Evolutionary conservation across 140 eudicot genomes (phyloP).

Genomic region (Ambrosia hybrid): DNA sequence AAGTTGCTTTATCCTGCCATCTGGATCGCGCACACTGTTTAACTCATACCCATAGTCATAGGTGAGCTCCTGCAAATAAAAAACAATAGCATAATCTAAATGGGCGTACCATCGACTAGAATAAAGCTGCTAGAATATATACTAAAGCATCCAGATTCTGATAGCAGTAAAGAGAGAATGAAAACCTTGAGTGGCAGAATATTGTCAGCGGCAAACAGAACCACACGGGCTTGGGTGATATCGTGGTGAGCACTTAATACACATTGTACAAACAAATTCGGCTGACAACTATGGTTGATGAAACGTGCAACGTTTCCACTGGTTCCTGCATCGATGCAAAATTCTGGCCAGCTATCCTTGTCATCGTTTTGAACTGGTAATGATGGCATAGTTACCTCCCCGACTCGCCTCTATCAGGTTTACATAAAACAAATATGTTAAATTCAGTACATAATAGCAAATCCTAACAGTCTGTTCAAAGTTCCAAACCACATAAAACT

Average conservation of each 20-base stretch:
- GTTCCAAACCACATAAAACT: too few species aligned
- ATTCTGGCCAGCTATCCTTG: slow-evolving; percentile 65
- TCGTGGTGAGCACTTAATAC: slow-evolving; percentile 79
- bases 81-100: too few species aligned
- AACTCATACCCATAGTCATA: slow-evolving; percentile 85
- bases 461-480: too few species aligned
- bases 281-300: slow-evolving; percentile 94
- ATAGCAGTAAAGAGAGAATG: slow-evolving; percentile 20
- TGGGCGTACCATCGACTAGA: too few species aligned
- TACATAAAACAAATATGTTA: neutral
- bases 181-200: slow-evolving; percentile 79
- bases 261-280: slow-evolving; percentile 86
- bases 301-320: slow-evolving; percentile 77
- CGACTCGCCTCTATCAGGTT: slow-evolving; percentile 54
- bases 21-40: slow-evolving; percentile 76
- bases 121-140: too few species aligned
- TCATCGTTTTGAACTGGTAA: slow-evolving; percentile 40
- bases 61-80: slow-evolving; percentile 62
- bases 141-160: too few species aligned
- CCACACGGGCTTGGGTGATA: slow-evolving; percentile 62
- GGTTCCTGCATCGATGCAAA: slow-evolving; percentile 83
- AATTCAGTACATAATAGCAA: neutral
- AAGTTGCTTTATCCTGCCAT: slow-evolving; percentile 58
- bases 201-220: slow-evolving; percentile 89
- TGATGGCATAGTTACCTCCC: slow-evolving; percentile 59